Evolutionary conservation across 73 alveolate species (phyloP).

Genomic region (Effrenium voratum): DNA sequence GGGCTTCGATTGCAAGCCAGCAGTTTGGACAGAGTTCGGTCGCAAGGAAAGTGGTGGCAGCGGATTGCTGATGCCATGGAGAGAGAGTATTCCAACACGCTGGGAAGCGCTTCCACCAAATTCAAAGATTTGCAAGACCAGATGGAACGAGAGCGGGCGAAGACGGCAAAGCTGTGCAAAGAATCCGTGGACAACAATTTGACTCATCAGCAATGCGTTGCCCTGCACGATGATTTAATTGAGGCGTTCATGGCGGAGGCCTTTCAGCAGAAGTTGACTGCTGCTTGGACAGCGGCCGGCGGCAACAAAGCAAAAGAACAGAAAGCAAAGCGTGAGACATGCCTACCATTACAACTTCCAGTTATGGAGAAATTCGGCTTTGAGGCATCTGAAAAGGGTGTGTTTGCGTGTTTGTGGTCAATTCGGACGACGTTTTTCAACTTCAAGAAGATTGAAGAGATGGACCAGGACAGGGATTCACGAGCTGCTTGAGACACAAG

Average conservation of each 20-base stretch:
- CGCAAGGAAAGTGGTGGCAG: conserved; percentile 65
- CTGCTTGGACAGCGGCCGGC: conserved; percentile 38
- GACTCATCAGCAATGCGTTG: conserved; percentile 31
- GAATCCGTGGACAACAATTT: conserved; percentile 16
- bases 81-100: conserved; percentile 18
- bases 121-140: conserved; percentile 28
- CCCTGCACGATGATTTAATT: conserved; percentile 59
- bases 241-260: conserved; percentile 26
- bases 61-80: conserved; percentile 67
- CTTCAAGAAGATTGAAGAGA: conserved; percentile 1
- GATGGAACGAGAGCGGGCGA: conserved; percentile 42
- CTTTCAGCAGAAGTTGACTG: conserved; percentile 17
- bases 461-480: too few species aligned
- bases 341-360: conserved; percentile 74
- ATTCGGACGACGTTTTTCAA: conserved; percentile 84
- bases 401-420: conserved; percentile 55
- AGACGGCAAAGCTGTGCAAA: conserved; percentile 55
- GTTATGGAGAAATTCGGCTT: conserved; percentile 65
- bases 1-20: not conserved
- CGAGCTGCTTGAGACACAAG: too few species aligned
- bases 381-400: conserved; percentile 74
- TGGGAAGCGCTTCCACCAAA: conserved; percentile 26
- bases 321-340: conserved; percentile 53
- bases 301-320: conserved; percentile 6
- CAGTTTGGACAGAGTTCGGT: not conserved